phyloP scores from a whole-genome alignment of 2,329 filamentous ascomycete genomes.

The Aspergillus hortae region DNA sequence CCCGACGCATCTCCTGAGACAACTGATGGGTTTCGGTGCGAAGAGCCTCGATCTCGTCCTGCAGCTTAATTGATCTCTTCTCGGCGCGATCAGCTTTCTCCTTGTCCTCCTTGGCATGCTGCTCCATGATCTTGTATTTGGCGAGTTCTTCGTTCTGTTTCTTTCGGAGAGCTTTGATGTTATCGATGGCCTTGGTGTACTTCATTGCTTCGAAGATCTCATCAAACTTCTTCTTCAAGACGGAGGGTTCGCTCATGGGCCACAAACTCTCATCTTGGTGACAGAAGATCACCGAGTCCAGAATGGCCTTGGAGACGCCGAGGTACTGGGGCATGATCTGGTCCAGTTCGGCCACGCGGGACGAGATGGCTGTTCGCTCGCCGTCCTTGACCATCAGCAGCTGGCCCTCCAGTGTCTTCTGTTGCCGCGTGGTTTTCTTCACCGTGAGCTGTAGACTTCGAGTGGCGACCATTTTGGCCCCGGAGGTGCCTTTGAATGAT shows the following conservation, averaged over 20 bases:
- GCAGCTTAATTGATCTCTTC: slow-evolving; percentile 62
- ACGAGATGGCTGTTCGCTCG: slow-evolving; percentile 74
- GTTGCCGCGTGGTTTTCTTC: slow-evolving; percentile 70
- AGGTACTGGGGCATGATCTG: slow-evolving; percentile 79
- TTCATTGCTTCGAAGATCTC: slow-evolving; percentile 97
- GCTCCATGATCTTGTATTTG: slow-evolving; percentile 69
- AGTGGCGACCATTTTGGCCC: slow-evolving; percentile 75
- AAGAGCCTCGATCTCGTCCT: slow-evolving; percentile 58
- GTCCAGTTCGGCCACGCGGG: slow-evolving; percentile 76
- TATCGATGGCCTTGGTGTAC: slow-evolving; percentile 96
- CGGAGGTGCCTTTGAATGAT: slow-evolving; percentile 74
- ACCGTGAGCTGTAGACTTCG: slow-evolving; percentile 81
- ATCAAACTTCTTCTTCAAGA: slow-evolving; percentile 90
- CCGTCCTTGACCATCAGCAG: slow-evolving; percentile 74
- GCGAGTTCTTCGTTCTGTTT: slow-evolving; percentile 72
- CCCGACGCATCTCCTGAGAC: slow-evolving; percentile 42
- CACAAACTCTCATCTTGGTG: slow-evolving; percentile 97
- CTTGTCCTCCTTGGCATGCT: slow-evolving; percentile 77
- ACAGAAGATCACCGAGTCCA: slow-evolving; percentile 96
- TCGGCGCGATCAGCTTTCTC: slow-evolving; percentile 72
- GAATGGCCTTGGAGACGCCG: slow-evolving; percentile 82
- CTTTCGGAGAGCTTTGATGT: slow-evolving; percentile 83
- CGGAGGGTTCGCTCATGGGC: slow-evolving; percentile 85
- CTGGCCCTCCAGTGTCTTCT: slow-evolving; percentile 82
- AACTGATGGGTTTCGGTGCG: slow-evolving; percentile 61